phyloP scores from a whole-genome alignment of 139 green algal genomes.

The Auxenochlorella pyrenoidosa region DNA sequence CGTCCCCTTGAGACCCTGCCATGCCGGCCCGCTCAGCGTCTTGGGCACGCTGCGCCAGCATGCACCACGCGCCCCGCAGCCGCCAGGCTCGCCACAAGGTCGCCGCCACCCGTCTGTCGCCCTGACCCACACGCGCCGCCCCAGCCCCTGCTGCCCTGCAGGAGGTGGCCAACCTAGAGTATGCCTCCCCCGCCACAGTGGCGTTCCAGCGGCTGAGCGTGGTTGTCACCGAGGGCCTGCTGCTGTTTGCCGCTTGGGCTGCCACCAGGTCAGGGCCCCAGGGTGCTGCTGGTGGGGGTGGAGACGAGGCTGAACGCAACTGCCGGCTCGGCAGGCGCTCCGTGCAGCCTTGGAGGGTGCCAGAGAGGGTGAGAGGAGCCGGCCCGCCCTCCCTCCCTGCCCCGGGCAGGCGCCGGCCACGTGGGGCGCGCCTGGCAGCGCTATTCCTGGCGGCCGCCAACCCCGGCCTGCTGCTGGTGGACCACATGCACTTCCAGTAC shows the following conservation, averaged over 20 bases:
- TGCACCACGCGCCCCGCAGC: too few relatives aligned
- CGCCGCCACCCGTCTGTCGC: too few relatives aligned
- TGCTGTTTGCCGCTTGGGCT: constrained; percentile 60
- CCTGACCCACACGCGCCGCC: background rate
- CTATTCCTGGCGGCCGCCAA: constrained; percentile 64
- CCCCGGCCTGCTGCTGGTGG: constrained; percentile 91
- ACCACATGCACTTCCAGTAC: constrained; percentile 99
- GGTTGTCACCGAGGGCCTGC: constrained; percentile 68
- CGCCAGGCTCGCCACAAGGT: too few relatives aligned
- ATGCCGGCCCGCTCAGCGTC: too few relatives aligned
- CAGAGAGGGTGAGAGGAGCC: too few relatives aligned
- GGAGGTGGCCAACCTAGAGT: constrained; percentile 68
- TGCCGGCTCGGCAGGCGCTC: too few relatives aligned
- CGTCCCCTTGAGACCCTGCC: too few relatives aligned
- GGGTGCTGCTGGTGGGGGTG: too few relatives aligned
- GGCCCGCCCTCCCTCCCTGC: background rate
- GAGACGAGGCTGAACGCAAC: too few relatives aligned
- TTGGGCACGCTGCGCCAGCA: too few relatives aligned
- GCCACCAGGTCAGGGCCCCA: constrained; percentile 48
- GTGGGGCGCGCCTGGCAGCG: constrained; percentile 1
- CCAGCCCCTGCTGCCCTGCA: constrained; percentile 2
- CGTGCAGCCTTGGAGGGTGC: too few relatives aligned
- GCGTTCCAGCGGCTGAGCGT: constrained; percentile 85
- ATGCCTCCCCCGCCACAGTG: constrained; percentile 75
- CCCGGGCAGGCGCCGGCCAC: background rate